Percentiles rank a stretch among this genome's conserved stretches.
Conservation (phyloP, 2,329 filamentous ascomycete genomes). For the Leptodontidium sp. region DNA sequence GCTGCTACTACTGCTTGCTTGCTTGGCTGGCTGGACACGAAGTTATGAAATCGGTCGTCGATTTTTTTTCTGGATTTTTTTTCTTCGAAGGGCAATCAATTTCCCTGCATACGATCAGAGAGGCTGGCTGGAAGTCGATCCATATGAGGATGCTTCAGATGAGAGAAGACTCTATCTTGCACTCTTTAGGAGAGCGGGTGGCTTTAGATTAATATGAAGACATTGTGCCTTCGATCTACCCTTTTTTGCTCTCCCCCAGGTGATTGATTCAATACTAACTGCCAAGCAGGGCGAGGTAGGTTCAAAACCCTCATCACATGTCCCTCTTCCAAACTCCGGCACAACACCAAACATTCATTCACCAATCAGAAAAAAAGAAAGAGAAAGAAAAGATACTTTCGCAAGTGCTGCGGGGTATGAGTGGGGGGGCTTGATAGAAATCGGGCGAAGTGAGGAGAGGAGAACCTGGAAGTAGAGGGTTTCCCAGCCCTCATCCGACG, state of each 20-base stretch:
- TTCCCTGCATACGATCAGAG: not conserved
- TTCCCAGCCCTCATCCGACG: constrained; percentile 11
- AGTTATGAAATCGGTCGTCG: constrained; percentile 17
- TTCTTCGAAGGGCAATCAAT: constrained; percentile 5
- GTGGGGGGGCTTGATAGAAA: not conserved
- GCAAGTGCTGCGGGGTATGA: not conserved
- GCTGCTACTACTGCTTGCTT: constrained; percentile 10
- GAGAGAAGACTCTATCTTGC: not conserved
- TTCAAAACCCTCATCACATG: not conserved
- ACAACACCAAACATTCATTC: not conserved
- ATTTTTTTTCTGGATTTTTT: constrained; percentile 16
- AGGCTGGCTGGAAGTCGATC: not conserved
- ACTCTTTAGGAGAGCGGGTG: not conserved
- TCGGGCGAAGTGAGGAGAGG: not conserved
- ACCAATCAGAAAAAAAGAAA: not conserved
- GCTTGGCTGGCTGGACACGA: constrained; percentile 23
- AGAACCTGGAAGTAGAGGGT: not conserved
- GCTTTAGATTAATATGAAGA: constrained; percentile 20
- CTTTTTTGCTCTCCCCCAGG: not conserved
- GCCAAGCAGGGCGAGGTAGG: not conserved
- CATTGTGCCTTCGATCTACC: constrained; percentile 13
- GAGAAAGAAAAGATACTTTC: not conserved
- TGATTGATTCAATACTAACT: not conserved
- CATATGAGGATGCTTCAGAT: constrained; percentile 1
- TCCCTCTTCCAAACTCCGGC: not conserved